These are phyloP conservation scores for Salvia sclarea DNA, from an alignment of 305 asterid genomes.

Conservation along the genomic window DNA sequence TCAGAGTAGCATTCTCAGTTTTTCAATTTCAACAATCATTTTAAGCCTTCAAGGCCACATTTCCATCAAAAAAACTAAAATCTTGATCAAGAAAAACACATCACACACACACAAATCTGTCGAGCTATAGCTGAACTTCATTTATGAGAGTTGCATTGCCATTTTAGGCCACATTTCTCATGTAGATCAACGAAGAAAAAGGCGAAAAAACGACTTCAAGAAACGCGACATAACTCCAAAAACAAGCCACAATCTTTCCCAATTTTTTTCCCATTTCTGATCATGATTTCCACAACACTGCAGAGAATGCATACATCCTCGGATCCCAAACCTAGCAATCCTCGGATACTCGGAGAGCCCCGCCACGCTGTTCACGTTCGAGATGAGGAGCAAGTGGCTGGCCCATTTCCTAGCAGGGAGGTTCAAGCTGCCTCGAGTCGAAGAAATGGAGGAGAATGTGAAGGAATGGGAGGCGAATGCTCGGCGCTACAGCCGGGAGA, in stretches of 20 bases:
- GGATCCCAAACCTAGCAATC: constrained; percentile 58
- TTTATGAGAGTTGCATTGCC: no score
- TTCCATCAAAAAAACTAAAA: neutral
- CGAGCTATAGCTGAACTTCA: no score
- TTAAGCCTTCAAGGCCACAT: neutral
- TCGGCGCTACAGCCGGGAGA: constrained; percentile 31
- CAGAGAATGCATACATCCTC: constrained; percentile 64
- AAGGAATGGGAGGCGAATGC: constrained; percentile 47
- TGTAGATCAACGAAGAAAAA: no score
- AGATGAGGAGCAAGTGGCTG: constrained; percentile 57
- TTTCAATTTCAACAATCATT: no score
- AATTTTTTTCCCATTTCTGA: neutral
- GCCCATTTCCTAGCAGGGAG: constrained; percentile 54
- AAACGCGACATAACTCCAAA: no score
- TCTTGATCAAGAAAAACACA: neutral
- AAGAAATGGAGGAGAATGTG: constrained; percentile 52
- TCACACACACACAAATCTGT: no score
- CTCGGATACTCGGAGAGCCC: constrained; percentile 65
- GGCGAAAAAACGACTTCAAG: no score
- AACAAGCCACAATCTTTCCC: neutral
- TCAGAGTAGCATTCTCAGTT: neutral
- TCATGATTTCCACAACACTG: neutral
- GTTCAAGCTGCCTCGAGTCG: constrained; percentile 40
- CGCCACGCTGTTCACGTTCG: constrained; percentile 50
- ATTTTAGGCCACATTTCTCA: neutral